Evolutionary conservation across 192 early-diverging fungal species (phyloP).

Genomic region (Coemansia sp.): DNA sequence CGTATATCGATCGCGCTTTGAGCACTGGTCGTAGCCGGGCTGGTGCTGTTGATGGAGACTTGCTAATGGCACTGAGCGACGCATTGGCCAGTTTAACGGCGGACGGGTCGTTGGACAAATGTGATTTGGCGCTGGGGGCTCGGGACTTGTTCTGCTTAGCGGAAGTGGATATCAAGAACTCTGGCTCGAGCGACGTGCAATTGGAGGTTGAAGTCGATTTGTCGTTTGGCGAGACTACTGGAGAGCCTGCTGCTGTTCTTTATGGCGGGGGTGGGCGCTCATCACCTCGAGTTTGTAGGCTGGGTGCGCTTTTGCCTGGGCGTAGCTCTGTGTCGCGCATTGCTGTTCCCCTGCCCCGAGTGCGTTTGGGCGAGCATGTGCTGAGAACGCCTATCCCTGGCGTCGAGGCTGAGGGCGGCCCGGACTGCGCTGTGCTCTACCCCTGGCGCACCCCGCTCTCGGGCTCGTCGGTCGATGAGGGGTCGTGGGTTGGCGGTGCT

Average conservation of each 20-base stretch:
- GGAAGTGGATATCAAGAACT: conserved; percentile 27
- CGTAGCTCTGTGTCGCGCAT: conserved; percentile 18
- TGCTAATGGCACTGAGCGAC: conserved; percentile 9
- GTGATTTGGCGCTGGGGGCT: background rate
- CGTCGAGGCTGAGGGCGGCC: conserved; percentile 36
- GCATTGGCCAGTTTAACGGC: background rate
- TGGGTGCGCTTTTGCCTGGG: conserved; percentile 10
- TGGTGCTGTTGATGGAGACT: background rate
- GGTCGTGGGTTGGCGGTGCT: conserved; percentile 15
- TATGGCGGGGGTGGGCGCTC: background rate
- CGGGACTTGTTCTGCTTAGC: conserved; percentile 34
- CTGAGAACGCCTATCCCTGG: conserved; percentile 29
- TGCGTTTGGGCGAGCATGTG: background rate
- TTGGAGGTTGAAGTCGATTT: conserved; percentile 32
- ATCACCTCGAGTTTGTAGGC: background rate
- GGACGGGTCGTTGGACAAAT: background rate
- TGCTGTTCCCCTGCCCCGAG: conserved; percentile 29
- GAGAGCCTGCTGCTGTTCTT: background rate
- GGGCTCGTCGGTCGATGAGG: background rate
- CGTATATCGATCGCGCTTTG: conserved; percentile 24
- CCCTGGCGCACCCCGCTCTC: conserved; percentile 29
- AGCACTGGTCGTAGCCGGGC: background rate
- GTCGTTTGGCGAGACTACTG: background rate
- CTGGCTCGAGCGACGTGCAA: conserved; percentile 17
- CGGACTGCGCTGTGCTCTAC: conserved; percentile 28